Conservation (phyloP, 495 filamentous ascomycete genomes). For the Aspergillus olivimuriae region DNA sequence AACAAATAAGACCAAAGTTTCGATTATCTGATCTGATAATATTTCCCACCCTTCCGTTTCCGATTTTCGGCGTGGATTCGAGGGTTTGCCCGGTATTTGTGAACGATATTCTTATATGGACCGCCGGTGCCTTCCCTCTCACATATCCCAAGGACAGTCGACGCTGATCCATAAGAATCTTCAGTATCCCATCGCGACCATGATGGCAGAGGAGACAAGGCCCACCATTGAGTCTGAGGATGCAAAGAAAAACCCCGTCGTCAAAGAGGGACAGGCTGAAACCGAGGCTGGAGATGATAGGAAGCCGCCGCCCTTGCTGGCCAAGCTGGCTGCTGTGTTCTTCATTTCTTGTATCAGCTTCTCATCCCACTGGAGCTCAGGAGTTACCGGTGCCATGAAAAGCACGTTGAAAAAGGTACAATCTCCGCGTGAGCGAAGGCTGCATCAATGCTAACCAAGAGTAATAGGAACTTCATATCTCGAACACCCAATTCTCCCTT, state of each 20-base stretch:
- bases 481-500: constrained; percentile 38
- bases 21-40: too few species aligned
- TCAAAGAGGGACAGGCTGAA: not conserved
- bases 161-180: too few species aligned
- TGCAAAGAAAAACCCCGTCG: constrained; percentile 1
- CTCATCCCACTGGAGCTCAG: constrained; percentile 36
- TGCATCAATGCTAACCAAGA: not conserved
- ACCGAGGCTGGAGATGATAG: not conserved
- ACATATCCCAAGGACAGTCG: too few species aligned
- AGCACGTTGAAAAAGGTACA: constrained; percentile 39
- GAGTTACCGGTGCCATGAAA: constrained; percentile 41
- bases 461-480: constrained; percentile 31
- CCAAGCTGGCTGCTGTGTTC: constrained; percentile 28
- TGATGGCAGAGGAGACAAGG: too few species aligned
- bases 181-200: too few species aligned
- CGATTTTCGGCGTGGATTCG: too few species aligned
- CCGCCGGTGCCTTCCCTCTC: too few species aligned
- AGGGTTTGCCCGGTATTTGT: too few species aligned
- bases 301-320: constrained; percentile 21
- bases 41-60: too few species aligned
- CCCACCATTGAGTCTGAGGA: not conserved
- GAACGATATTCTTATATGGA: too few species aligned
- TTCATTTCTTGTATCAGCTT: constrained; percentile 40
- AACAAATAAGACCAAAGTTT: too few species aligned
- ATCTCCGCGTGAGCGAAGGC: not conserved